Evolutionary conservation across 352 stramenopile species (phyloP).

Genomic region (Globisporangium barbulae): DNA sequence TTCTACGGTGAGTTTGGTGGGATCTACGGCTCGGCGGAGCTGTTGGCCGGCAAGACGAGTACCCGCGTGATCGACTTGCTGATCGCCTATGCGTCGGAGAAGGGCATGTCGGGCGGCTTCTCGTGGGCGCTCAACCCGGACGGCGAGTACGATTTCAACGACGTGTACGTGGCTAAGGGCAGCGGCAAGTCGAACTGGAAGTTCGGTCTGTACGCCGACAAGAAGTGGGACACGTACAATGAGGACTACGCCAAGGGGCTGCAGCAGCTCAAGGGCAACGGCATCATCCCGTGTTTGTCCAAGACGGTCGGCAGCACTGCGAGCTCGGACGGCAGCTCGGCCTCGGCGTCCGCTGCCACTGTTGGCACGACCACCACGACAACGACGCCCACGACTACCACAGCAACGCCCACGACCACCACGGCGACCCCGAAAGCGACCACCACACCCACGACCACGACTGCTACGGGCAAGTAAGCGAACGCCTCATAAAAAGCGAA

Average conservation of each 20-base stretch:
- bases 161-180: conserved; percentile 54
- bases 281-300: conserved; percentile 69
- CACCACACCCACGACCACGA: neutral
- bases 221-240: conserved; percentile 65
- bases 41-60: conserved; percentile 53
- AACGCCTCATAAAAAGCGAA: neutral
- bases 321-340: conserved; percentile 25
- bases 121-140: conserved; percentile 81
- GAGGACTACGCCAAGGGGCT: conserved; percentile 65
- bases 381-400: conserved; percentile 20
- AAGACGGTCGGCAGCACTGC: conserved; percentile 30
- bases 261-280: conserved; percentile 63
- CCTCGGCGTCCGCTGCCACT: conserved; percentile 14
- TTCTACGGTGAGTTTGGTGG: conserved; percentile 82
- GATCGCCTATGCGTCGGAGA: conserved; percentile 62
- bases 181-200: conserved; percentile 33
- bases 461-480: neutral
- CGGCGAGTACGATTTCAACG: conserved; percentile 73
- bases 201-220: conserved; percentile 71
- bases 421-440: conserved; percentile 12
- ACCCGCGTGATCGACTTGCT: conserved; percentile 71
- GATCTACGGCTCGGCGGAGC: conserved; percentile 65
- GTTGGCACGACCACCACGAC: conserved; percentile 23
- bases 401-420: conserved; percentile 14
- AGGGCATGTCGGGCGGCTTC: conserved; percentile 74